Evolutionary conservation across 2,329 filamentous ascomycete genomes (phyloP).

Genomic region (Cercospora beticola): DNA sequence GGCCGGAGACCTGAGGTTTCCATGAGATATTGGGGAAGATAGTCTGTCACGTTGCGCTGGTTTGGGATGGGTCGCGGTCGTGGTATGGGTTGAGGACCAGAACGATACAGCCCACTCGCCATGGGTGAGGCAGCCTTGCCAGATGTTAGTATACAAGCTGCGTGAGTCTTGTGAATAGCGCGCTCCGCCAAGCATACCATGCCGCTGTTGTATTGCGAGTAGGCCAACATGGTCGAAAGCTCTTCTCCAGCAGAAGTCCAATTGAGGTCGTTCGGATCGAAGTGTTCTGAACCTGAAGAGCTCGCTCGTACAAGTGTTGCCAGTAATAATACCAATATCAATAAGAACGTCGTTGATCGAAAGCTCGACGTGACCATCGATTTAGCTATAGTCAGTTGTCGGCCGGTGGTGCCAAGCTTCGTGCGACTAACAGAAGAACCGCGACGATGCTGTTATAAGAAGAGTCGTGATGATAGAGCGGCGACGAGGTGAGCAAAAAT

Average conservation of each 20-base stretch:
- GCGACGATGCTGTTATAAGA: not conserved
- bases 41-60: not conserved
- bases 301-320: conserved; percentile 10
- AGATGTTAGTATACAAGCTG: not conserved
- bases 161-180: too few species aligned
- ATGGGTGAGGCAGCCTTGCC: conserved; percentile 12
- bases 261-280: conserved; percentile 10
- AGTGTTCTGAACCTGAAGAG: conserved; percentile 11
- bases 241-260: conserved; percentile 14
- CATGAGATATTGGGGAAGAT: not conserved
- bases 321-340: conserved; percentile 7
- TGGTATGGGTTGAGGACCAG: not conserved
- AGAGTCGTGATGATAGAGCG: not conserved
- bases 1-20: not conserved
- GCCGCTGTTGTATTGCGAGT: conserved; percentile 9
- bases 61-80: not conserved
- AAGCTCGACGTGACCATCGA: conserved; percentile 11
- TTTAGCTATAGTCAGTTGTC: not conserved
- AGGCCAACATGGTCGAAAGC: conserved; percentile 15
- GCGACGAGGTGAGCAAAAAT: conserved; percentile 5
- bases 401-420: not conserved
- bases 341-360: conserved; percentile 10
- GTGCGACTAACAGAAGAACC: not conserved
- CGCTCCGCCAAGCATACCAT: conserved; percentile 12
- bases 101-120: not conserved